Base-by-base conservation (phyloP, 371 early-diverging fungal species). In the Dinochytrium kinnereticum region DNA sequence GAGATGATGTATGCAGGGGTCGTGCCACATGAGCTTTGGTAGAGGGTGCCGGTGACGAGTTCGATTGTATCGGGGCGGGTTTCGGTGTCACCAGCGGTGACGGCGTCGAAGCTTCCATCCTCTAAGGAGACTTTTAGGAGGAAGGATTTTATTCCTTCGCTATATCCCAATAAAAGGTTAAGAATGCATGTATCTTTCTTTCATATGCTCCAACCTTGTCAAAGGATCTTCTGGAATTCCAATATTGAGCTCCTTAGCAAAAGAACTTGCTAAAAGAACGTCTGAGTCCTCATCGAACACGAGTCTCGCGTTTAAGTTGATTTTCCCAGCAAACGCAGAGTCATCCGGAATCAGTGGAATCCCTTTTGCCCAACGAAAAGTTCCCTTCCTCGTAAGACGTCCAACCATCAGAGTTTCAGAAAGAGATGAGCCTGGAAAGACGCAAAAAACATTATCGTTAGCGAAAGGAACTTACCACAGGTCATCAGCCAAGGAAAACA, bases 241-340 rank as follows among this genome's bases (percentile, higher is more conserved):
- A 3, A 61, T 10, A 24, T 61, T 10, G 5, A 61, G 36, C 24
- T 30, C 36, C 19, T 24, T 36, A 13, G 61, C 3, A 37, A 61
- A 61, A 3, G 61, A 61, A 17, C 36, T 34, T 3, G 61, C 61
- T 34, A 61, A 5, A 7, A 33, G 36, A 10, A 61, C 26, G 37
- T 61, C 61, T 34, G 30, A 5, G 34, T 61, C 61, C 36, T 61
- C 61, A 34, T 61, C 61, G 15, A 61, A 61, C 31, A 61, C 3
- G 5, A 61, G 3, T 3, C 36, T 61, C 3, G 37, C 61, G 3
- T 2, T 24, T 13, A 61, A 10, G 3, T 24, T 31, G 5, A 26
- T 15, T 24, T 55, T 55, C 37, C 37, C 61, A 17, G 3, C 5
- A 17, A 34, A 31, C 5, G 7, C 7, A 10, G 61, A 3, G 17